phyloP scores from a whole-genome alignment of 1,284 basidiomycete genomes.

The Malassezia nana region DNA sequence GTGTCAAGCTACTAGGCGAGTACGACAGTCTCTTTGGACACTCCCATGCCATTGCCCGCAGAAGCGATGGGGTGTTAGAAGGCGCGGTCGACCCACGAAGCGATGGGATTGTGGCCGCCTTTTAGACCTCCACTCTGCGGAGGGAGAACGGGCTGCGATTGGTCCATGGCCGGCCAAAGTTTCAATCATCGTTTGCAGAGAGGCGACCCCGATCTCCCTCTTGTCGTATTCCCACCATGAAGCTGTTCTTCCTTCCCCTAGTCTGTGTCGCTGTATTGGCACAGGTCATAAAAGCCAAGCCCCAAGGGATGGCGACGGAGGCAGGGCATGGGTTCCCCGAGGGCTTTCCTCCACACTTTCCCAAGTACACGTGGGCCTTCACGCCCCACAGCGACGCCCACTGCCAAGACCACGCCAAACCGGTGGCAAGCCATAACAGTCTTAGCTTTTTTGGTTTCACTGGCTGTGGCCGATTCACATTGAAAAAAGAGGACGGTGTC shows the following conservation, averaged over 20 bases:
- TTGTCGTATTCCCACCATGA: background rate
- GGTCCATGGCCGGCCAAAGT: background rate
- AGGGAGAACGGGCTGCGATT: background rate
- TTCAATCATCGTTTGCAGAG: background rate
- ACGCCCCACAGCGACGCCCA: background rate
- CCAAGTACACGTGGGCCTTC: background rate
- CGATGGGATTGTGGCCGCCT: background rate
- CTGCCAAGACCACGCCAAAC: background rate
- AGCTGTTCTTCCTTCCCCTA: background rate
- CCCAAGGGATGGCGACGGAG: background rate
- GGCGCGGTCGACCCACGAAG: background rate
- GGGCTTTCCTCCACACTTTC: background rate
- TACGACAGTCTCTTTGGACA: background rate
- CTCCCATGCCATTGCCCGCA: background rate
- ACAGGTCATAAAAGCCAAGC: background rate
- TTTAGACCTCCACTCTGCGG: background rate
- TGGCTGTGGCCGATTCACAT: background rate
- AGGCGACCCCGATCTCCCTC: background rate
- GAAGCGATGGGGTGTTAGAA: background rate
- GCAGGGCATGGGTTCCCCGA: background rate
- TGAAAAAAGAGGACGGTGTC: background rate
- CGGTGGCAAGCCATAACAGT: background rate
- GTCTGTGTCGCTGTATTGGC: background rate
- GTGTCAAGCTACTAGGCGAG: background rate
- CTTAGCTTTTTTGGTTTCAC: background rate